Evolutionary conservation across 345 rosid genomes (phyloP), one percentile per base, ranked within the genome.

Genomic region (Mercurialis annua): DNA sequence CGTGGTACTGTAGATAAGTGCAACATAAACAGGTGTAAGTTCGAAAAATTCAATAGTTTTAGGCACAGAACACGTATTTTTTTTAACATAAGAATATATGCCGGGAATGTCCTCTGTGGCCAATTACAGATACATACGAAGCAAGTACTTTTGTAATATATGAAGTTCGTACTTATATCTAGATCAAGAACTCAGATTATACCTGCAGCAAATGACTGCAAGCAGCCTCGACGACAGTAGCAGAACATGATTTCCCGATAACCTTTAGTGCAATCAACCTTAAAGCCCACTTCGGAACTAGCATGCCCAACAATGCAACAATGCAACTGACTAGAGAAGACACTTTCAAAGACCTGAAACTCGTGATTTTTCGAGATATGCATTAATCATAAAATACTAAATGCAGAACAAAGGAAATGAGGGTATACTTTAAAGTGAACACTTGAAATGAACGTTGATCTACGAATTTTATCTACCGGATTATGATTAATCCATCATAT

Each of bases 161-260:
- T 1, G 26, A 46, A 26, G 17, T 21, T n/a, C 16, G 48, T 11
- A n/a, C 26, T 46, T 6, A 51, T 44, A 23, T 66, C 31, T 40
- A 57, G 42, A 12, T 38, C 31, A 1, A 61, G 24, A 23, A 29
- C 54, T 31, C 59, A 43, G 53, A 54, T 23, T 46, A 66, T 31
- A 85, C 98, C 96, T 87, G 83, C 72, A 78, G 69, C 79, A 86
- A 73, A 68, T 84, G 86, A 77, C 82, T 80, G 82, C 91, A 82
- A 68, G 81, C 62, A 80, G 93, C 87, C 62, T 85, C 80, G 53
- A 84, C 73, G n/a, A 92, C 88, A 57, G 80, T 49, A 51, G 71
- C 80, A 74, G 97, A 88, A 90, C 93, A 88, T 26, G 89, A 83
- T 56, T 68, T 78, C 64, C 96, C 96, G 29, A 81, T n/a, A 43